Evolutionary conservation across 164 flowering plant species (phyloP).

Genomic region (Nymphaea colorata): DNA sequence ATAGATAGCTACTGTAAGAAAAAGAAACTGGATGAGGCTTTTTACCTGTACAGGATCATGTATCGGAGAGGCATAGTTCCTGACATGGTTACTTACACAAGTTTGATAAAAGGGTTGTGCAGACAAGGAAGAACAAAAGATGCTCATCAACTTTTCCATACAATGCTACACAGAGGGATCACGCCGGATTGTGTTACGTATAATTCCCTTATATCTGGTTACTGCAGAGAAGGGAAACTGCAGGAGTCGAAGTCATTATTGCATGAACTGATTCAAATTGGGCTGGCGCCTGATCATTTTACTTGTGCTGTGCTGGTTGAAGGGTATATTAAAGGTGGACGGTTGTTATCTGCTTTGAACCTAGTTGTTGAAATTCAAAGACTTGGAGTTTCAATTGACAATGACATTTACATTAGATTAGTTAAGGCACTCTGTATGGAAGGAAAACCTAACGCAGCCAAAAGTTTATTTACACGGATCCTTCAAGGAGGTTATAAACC

Average conservation of each 20-base stretch:
- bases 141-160: slow-evolving; percentile 65
- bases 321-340: slow-evolving; percentile 45
- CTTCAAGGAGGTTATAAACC: slow-evolving; percentile 28
- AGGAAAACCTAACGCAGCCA: slow-evolving; percentile 64
- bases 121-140: slow-evolving; percentile 45
- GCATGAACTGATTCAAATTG: slow-evolving; percentile 48
- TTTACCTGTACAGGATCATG: slow-evolving; percentile 78
- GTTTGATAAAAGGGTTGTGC: slow-evolving; percentile 69
- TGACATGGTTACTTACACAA: slow-evolving; percentile 66
- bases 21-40: slow-evolving; percentile 61
- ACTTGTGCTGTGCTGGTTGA: slow-evolving; percentile 50
- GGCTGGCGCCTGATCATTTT: slow-evolving; percentile 47
- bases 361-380: slow-evolving; percentile 51
- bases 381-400: slow-evolving; percentile 30
- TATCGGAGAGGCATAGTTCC: slow-evolving; percentile 52
- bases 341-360: slow-evolving; percentile 58
- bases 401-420: slow-evolving; percentile 32
- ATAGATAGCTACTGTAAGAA: slow-evolving; percentile 57
- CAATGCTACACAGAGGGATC: slow-evolving; percentile 59
- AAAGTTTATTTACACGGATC: slow-evolving; percentile 44
- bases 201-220: slow-evolving; percentile 68
- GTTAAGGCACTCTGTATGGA: slow-evolving; percentile 43
- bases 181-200: slow-evolving; percentile 50
- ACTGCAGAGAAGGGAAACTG: slow-evolving; percentile 69
- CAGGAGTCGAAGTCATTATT: slow-evolving; percentile 41